Conservation (phyloP, 495 filamentous ascomycete genomes). For the Staphylotrichum longicolle region DNA sequence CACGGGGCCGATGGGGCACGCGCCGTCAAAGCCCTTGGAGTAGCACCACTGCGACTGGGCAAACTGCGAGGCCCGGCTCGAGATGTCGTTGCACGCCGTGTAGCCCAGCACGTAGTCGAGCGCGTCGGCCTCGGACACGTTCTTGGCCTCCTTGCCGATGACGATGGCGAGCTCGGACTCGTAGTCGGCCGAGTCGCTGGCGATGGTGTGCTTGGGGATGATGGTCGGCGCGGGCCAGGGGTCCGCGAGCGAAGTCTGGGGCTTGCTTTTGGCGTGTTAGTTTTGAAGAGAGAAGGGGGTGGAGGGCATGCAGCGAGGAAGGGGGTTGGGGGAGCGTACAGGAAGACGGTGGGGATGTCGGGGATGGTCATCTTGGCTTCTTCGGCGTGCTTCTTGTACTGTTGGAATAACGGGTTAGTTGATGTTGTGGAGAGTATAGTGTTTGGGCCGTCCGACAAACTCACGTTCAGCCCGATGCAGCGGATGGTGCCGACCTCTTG, state of each 20-base stretch:
- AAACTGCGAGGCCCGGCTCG: slow-evolving; percentile 42
- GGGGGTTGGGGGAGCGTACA: slow-evolving; percentile 27
- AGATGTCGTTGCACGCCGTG: slow-evolving; percentile 49
- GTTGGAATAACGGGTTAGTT: neutral
- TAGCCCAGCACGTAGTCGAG: slow-evolving; percentile 48
- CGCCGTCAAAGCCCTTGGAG: slow-evolving; percentile 49
- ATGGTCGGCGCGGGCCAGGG: slow-evolving; percentile 47
- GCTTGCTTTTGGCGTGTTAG: slow-evolving; percentile 32
- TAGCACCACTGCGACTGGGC: slow-evolving; percentile 50
- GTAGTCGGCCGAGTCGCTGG: slow-evolving; percentile 44
- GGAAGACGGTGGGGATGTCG: slow-evolving; percentile 45
- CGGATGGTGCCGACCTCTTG: slow-evolving; percentile 46
- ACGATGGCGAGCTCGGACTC: slow-evolving; percentile 50
- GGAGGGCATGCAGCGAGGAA: slow-evolving; percentile 3
- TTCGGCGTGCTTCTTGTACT: slow-evolving; percentile 50
- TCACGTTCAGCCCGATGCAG: slow-evolving; percentile 50
- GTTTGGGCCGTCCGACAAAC: slow-evolving; percentile 4
- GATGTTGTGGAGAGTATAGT: too few relatives aligned
- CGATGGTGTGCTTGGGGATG: slow-evolving; percentile 45
- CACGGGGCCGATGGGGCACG: slow-evolving; percentile 52
- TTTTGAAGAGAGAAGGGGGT: neutral
- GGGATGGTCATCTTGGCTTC: slow-evolving; percentile 48
- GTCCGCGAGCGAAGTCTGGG: slow-evolving; percentile 41
- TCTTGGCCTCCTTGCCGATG: slow-evolving; percentile 47
- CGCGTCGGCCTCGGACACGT: slow-evolving; percentile 47